Base-by-base conservation (phyloP, 768 basidiomycete species). In the Cystoderma amianthinum region DNA sequence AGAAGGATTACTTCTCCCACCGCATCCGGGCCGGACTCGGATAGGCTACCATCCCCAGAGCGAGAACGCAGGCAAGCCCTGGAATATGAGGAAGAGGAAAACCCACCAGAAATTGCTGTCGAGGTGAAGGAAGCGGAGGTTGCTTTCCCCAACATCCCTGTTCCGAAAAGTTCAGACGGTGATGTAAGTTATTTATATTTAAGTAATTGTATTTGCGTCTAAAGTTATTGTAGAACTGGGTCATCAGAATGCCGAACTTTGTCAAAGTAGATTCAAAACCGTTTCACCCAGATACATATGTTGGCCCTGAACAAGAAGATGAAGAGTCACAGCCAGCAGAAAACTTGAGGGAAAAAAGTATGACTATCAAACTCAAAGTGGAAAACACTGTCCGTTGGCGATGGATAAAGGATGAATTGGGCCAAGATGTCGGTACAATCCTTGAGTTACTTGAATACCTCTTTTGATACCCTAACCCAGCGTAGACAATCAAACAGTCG, bases 301-400 rank as follows among this genome's bases (percentile, higher is more conserved):
- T 82, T 35, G 86, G 85, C 15, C 81, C 88, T 13, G 89, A 91
- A 51, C 82, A 86, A 22, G 86, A 88, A 22, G 80, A 82, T 16
- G 81, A 78, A 32, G 77, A 82, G 37, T 52, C 65, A 12, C 68
- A 72, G 21, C 67, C 75, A 39, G 72, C 66, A 7, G 80, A 81
- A 43, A 78, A 71, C 11, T 60, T 80, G 17, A 78, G 81, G 40
- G 85, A 89, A 60, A 82, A 82, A 62, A 85, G 83, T 43, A 87
- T 86, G 81, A 72, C 78, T 33, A 82, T 89, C 54, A 91, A 89
- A 57, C 74, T 89, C 37, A 84, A 87, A 50, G 88, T 96, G 5
- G 89, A 92, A 67, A 96, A 96, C 59, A 94, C 93, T 4, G 72
- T 98, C 15, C 76, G 96, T 28, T 99, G 96, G 96, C 80, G 83